Base-by-base conservation (phyloP, 176 grass and related monocot species). In the Triticum urartu region DNA sequence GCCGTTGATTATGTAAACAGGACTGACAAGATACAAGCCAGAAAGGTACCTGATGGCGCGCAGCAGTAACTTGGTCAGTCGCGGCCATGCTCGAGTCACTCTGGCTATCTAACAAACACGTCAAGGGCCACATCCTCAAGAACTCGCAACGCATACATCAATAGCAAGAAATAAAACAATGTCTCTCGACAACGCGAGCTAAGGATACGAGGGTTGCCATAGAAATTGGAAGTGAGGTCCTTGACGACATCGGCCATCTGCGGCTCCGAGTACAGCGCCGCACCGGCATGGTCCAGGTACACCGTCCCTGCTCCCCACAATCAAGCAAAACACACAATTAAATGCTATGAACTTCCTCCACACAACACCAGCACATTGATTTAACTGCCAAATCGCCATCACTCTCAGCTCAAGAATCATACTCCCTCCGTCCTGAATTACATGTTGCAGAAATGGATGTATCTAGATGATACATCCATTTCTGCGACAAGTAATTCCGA, bases 151-250 rank as follows among this genome's bases (percentile, higher is more conserved):
- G 64, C 26, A 12, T 22, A 15, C 63, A 60, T 45, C 7, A 7
- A 35, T 65, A 20, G 17, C 34, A 48, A 34, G 11, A 64, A 35
- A 50, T 9, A 71, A 36, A 56, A 73, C 28, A 75, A 75, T 4
- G 25, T 68, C 11, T 72, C 60, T 42, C 1, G 24, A 87, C 26
- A 78, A 74, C 3, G 40, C 10, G 24, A 36, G 58, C 38, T 11
- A 68, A 88, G 96, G 96, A 98, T 95, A 98, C 93, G 96, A 92
- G 96, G 96, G 78, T 98, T 98, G 66, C 91, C 96, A 5, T 95
- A 98, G 26, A 98, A 81, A 86, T 89, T 94, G 20, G 93, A 89
- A 7, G 83, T 84, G 61, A 95, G 90, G 52, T 95, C 93, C 54
- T 88, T 89, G 6, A 78, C 59, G 14, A 95, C 88, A 78, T 92